These are phyloP conservation scores for Leccinum griseonigrum DNA, from an alignment of 1,284 basidiomycete genomes.

Conservation along the genomic window DNA sequence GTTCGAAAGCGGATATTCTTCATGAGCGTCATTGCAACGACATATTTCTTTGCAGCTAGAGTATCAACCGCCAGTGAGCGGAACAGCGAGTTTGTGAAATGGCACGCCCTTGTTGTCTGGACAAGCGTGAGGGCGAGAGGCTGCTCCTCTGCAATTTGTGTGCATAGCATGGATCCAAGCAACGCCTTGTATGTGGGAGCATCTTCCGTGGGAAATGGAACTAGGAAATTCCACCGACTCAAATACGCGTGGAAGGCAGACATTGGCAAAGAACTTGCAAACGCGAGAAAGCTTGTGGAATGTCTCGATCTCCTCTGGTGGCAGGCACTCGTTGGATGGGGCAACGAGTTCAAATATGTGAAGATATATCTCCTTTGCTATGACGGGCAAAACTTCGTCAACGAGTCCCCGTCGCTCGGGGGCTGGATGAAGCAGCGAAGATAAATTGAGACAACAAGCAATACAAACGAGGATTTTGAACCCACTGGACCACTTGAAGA, in stretches of 20 bases:
- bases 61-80: neutral
- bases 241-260: too few relatives aligned
- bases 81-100: neutral
- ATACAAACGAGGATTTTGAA: neutral
- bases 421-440: neutral
- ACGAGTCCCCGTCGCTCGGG: neutral
- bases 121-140: neutral
- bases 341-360: neutral
- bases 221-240: neutral
- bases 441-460: neutral
- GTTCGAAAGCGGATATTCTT: neutral
- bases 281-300: too few relatives aligned
- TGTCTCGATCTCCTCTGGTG: neutral
- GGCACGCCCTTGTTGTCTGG: neutral
- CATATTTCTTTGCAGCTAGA: neutral
- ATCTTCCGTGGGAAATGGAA: neutral
- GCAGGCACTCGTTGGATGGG: neutral
- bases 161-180: neutral
- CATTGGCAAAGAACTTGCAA: too few relatives aligned
- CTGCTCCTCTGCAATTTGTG: neutral
- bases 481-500: neutral
- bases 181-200: neutral
- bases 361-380: neutral
- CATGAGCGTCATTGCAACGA: neutral
- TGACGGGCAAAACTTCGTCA: neutral